Evolutionary conservation across 2,329 filamentous ascomycete genomes (phyloP).

Genomic region (Acrocalymma vagum): DNA sequence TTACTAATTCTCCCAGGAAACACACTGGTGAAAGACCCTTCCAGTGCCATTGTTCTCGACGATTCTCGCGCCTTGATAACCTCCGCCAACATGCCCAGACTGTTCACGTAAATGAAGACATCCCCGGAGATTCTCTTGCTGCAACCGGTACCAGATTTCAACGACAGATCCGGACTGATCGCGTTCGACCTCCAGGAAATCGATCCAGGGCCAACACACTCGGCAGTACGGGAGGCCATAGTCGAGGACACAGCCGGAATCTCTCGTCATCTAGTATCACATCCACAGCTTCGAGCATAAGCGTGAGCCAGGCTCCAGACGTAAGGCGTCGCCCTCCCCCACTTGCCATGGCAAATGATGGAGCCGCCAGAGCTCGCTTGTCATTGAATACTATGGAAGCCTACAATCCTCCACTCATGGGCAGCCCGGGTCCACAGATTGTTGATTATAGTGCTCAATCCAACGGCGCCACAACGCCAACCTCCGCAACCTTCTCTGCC

Average conservation of each 20-base stretch:
- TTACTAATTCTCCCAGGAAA: slow-evolving; percentile 68
- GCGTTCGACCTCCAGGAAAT: slow-evolving; percentile 76
- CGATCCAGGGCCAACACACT: slow-evolving; percentile 80
- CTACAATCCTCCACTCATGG: slow-evolving; percentile 67
- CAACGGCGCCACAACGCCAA: slow-evolving; percentile 81
- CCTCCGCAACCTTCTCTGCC: slow-evolving; percentile 81
- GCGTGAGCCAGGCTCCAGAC: slow-evolving; percentile 57
- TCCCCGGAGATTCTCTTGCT: slow-evolving; percentile 90
- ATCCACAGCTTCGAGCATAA: slow-evolving; percentile 75
- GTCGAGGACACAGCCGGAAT: slow-evolving; percentile 82
- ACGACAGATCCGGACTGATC: slow-evolving; percentile 87
- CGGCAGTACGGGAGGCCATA: slow-evolving; percentile 74
- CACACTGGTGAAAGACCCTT: slow-evolving; percentile 97
- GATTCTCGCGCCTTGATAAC: slow-evolving; percentile 95
- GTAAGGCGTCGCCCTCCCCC: slow-evolving; percentile 77
- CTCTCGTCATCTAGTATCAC: slow-evolving; percentile 88
- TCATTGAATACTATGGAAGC: slow-evolving; percentile 66
- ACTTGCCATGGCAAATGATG: slow-evolving; percentile 81
- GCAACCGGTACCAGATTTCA: slow-evolving; percentile 93
- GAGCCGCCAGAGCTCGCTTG: slow-evolving; percentile 66
- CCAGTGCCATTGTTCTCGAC: slow-evolving; percentile 91
- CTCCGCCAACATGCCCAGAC: slow-evolving; percentile 96
- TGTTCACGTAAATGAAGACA: slow-evolving; percentile 97
- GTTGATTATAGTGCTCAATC: slow-evolving; percentile 72
- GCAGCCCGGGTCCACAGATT: slow-evolving; percentile 70